Conservation (phyloP, 2,329 filamentous ascomycete species). For the Clonostachys byssicola region DNA sequence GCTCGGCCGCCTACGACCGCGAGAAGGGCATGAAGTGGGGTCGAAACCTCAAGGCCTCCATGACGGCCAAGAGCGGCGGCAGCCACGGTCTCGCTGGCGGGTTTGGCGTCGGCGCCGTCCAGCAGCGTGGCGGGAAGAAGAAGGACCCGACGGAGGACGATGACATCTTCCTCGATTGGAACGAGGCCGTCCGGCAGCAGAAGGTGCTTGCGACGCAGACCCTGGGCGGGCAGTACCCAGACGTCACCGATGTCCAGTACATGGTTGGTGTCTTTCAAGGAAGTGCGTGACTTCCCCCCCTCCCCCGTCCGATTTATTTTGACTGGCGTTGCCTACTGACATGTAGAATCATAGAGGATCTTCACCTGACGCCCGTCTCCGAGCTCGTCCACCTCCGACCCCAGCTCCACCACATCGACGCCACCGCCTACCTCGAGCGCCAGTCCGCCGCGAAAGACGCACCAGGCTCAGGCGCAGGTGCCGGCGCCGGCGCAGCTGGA, state of each 20-base stretch:
- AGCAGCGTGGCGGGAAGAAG: constrained; percentile 26
- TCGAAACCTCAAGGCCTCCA: constrained; percentile 62
- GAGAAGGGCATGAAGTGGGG: constrained; percentile 82
- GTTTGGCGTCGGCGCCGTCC: constrained; percentile 58
- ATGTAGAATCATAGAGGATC: constrained; percentile 53
- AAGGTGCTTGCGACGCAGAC: constrained; percentile 78
- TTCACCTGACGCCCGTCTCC: constrained; percentile 81
- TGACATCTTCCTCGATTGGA: constrained; percentile 54
- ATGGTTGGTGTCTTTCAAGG: constrained; percentile 91
- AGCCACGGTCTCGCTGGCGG: constrained; percentile 69
- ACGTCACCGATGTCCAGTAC: constrained; percentile 70
- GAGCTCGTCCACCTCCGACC: constrained; percentile 86
- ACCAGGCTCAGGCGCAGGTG: constrained; percentile 23
- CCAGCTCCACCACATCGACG: constrained; percentile 90
- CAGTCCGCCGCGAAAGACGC: constrained; percentile 32
- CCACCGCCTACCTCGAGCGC: constrained; percentile 66
- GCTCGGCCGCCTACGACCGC: constrained; percentile 67
- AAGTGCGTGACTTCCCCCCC: constrained; percentile 43
- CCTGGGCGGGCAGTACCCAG: constrained; percentile 74
- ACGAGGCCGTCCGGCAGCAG: constrained; percentile 63
- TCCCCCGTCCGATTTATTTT: neutral
- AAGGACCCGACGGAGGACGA: constrained; percentile 32
- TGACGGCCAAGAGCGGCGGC: constrained; percentile 56
- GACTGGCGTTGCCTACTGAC: neutral
- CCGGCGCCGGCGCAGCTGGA: constrained; percentile 26